A percentile compares a stretch with the other conserved stretches of the same genome.
Evolutionary conservation across 345 rosid species (phyloP).

Genomic region (Xanthoceras sorbifolium): DNA sequence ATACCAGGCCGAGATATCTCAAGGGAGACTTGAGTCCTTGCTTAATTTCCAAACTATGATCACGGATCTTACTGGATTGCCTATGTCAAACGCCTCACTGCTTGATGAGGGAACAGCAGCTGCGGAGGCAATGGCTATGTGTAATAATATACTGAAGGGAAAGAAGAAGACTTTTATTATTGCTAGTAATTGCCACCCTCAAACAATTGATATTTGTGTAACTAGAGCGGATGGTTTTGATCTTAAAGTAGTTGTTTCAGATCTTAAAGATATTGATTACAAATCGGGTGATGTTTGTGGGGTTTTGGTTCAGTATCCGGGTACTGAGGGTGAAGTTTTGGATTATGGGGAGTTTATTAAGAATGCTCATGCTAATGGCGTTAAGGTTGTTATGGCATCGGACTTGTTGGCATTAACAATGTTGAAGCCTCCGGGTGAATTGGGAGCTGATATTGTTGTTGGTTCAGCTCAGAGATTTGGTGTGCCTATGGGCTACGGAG

Average conservation of each 20-base stretch:
- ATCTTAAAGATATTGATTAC: conserved; percentile 82
- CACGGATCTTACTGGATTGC: conserved; percentile 87
- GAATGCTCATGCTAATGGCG: conserved; percentile 88
- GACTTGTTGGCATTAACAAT: conserved; percentile 91
- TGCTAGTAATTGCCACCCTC: conserved; percentile 87
- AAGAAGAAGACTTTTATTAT: conserved; percentile 93
- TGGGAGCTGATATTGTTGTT: conserved; percentile 92
- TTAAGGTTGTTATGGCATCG: conserved; percentile 94
- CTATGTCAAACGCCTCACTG: conserved; percentile 94
- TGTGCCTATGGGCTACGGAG: conserved; percentile 98
- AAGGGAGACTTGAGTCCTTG: conserved; percentile 87
- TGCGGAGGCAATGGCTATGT: conserved; percentile 99
- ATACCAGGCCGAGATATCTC: conserved; percentile 96
- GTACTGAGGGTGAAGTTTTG: conserved; percentile 90
- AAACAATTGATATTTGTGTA: conserved; percentile 90
- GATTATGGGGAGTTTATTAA: conserved; percentile 85
- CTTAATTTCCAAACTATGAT: conserved; percentile 90
- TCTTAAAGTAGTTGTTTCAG: conserved; percentile 63
- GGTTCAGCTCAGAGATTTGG: conserved; percentile 98
- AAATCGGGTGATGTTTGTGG: conserved; percentile 90
- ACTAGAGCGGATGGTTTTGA: conserved; percentile 93
- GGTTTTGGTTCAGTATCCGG: conserved; percentile 95
- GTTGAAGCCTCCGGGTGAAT: conserved; percentile 96
- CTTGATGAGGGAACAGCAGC: conserved; percentile 98
- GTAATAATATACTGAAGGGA: conserved; percentile 83